A percentile compares a stretch with the other conserved stretches of the same genome.
Evolutionary conservation across 805 yeast species (phyloP).

Genomic region (Debaryomyces maramus): DNA sequence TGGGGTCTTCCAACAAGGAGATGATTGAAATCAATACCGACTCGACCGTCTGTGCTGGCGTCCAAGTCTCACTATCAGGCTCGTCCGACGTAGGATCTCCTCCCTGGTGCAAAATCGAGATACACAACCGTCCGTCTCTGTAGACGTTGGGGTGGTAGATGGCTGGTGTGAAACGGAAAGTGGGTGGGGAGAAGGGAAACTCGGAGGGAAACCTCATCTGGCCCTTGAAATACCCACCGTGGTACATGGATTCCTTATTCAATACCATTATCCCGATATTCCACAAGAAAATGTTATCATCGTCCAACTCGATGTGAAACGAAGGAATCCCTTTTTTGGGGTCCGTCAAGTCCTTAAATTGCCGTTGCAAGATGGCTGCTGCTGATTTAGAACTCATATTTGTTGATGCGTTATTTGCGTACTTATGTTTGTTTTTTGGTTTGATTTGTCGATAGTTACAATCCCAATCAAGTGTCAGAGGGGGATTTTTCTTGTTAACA

Average conservation of each 20-base stretch:
- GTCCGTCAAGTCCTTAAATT: slow-evolving; percentile 89
- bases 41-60: slow-evolving; percentile 91
- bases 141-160: slow-evolving; percentile 95
- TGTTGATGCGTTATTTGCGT: background rate
- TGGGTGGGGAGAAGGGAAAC: slow-evolving; percentile 91
- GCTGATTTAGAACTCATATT: slow-evolving; percentile 58
- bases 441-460: background rate
- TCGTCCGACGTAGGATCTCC: slow-evolving; percentile 91
- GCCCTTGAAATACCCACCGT: slow-evolving; percentile 93
- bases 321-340: slow-evolving; percentile 70
- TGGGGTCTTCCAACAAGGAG: slow-evolving; percentile 90
- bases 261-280: slow-evolving; percentile 91
- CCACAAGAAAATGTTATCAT: slow-evolving; percentile 64
- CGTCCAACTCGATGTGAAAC: slow-evolving; percentile 64
- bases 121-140: slow-evolving; percentile 89
- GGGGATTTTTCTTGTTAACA: background rate
- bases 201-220: slow-evolving; percentile 91
- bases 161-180: slow-evolving; percentile 88
- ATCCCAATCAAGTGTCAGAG: background rate
- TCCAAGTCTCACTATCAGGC: slow-evolving; percentile 93
- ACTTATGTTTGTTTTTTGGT: no score
- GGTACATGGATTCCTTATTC: slow-evolving; percentile 83
- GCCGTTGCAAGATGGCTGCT: slow-evolving; percentile 86
- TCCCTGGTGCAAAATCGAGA: slow-evolving; percentile 86
- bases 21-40: slow-evolving; percentile 86